These are phyloP conservation scores for Psilocybe cyanescens DNA, from an alignment of 768 basidiomycete genomes.

Conservation along the genomic window DNA sequence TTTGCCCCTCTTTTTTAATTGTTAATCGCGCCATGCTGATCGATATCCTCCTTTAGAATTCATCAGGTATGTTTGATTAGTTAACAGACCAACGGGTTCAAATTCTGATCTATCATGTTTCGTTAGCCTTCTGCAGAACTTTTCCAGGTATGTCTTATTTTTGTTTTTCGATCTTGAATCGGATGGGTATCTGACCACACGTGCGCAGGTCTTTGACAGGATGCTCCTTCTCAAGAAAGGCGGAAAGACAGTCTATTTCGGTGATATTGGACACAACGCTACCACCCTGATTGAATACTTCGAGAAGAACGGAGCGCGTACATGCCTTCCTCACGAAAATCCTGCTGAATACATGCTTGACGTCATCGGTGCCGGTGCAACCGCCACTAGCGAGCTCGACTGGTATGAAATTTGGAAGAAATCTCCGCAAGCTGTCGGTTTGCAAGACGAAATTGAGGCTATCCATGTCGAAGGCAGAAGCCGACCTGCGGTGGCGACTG, in stretches of 20 bases:
- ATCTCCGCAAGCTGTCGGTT: constrained; percentile 41
- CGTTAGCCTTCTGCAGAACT: constrained; percentile 74
- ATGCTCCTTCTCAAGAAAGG: constrained; percentile 76
- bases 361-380: constrained; percentile 75
- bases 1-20: neutral
- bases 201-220: constrained; percentile 61
- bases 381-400: constrained; percentile 50
- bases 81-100: too few relatives aligned
- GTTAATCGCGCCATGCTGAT: neutral
- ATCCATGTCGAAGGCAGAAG: constrained; percentile 54
- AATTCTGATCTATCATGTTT: neutral
- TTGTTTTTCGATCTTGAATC: too few relatives aligned
- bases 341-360: constrained; percentile 74
- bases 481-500: constrained; percentile 36
- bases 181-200: neutral
- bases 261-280: constrained; percentile 68
- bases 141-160: constrained; percentile 50
- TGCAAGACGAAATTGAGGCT: constrained; percentile 40
- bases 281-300: constrained; percentile 72
- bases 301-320: constrained; percentile 65
- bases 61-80: constrained; percentile 33
- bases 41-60: constrained; percentile 32
- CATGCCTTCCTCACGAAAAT: constrained; percentile 68
- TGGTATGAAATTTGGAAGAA: constrained; percentile 61
- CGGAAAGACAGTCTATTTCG: constrained; percentile 77